phyloP scores from a whole-genome alignment of 805 yeast species.

The Candida michaelii region DNA sequence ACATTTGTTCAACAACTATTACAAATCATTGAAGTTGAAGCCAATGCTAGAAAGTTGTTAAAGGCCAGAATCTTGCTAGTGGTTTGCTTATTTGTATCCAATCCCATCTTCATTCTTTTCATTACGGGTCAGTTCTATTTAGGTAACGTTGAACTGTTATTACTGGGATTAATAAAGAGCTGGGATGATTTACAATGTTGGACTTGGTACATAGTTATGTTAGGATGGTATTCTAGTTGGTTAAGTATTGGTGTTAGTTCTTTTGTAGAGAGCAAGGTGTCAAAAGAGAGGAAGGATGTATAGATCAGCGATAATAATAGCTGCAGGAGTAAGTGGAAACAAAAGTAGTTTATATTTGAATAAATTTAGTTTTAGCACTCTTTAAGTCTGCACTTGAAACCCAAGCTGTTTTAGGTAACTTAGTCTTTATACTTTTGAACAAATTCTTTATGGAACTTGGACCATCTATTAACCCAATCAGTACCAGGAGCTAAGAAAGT shows the following conservation, averaged over 20 bases:
- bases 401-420: no score
- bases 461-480: slow-evolving; percentile 83
- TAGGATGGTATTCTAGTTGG: slow-evolving; percentile 90
- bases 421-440: slow-evolving; percentile 53
- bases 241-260: slow-evolving; percentile 31
- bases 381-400: no score
- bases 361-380: no score
- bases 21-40: slow-evolving; percentile 14
- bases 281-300: background rate
- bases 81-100: slow-evolving; percentile 42
- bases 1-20: slow-evolving; percentile 51
- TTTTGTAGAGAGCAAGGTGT: slow-evolving; percentile 24
- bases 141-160: slow-evolving; percentile 32
- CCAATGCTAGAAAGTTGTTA: background rate
- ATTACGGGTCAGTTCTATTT: slow-evolving; percentile 27
- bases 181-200: slow-evolving; percentile 74
- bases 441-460: slow-evolving; percentile 73
- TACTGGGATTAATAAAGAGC: slow-evolving; percentile 55
- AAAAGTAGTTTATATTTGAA: no score
- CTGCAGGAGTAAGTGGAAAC: no score
- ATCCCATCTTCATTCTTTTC: slow-evolving; percentile 47
- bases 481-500: slow-evolving; percentile 95
- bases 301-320: no score
- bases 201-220: slow-evolving; percentile 76
- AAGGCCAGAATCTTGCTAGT: slow-evolving; percentile 25